These are phyloP conservation scores for Kokia cookei DNA, from an alignment of 441 rosid species.

Conservation along the genomic window DNA sequence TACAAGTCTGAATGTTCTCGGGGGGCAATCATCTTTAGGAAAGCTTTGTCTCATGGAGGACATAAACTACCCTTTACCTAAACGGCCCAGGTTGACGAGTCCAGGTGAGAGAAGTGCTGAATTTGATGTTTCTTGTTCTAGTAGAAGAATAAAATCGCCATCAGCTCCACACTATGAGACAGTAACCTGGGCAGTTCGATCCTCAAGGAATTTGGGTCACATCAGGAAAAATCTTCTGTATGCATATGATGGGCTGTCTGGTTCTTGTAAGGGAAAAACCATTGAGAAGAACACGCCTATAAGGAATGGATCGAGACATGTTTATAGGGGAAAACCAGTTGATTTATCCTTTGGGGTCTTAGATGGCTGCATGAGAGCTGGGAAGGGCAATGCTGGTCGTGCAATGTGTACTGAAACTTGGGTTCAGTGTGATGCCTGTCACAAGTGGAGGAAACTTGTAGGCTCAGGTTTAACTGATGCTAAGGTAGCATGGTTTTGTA, in stretches of 20 bases:
- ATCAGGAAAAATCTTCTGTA: conserved; percentile 57
- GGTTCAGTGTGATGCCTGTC: conserved; percentile 93
- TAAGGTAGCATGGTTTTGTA: conserved; percentile 83
- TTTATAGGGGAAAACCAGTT: conserved; percentile 13
- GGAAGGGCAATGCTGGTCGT: conserved; percentile 27
- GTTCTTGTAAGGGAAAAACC: conserved; percentile 26
- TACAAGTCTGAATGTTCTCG: conserved; percentile 29
- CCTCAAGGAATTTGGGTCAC: conserved; percentile 44
- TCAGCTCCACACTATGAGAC: conserved; percentile 23
- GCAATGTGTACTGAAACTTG: conserved; percentile 48
- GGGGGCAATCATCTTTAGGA: conserved; percentile 37
- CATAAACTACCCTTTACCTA: conserved; percentile 31
- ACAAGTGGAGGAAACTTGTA: conserved; percentile 81
- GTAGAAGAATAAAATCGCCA: conserved; percentile 15
- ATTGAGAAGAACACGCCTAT: conserved; percentile 20
- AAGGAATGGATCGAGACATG: conserved; percentile 29
- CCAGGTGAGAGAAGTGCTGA: conserved; percentile 31
- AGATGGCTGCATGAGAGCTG: conserved; percentile 25
- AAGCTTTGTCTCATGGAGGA: conserved; percentile 23
- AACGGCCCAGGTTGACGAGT: conserved; percentile 47
- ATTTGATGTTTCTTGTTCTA: conserved; percentile 22
- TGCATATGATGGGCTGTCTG: conserved; percentile 37
- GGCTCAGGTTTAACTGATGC: conserved; percentile 37
- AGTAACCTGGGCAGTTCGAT: conserved; percentile 28
- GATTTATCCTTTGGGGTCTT: conserved; percentile 15